Base-by-base conservation (phyloP, 441 rosid genomes). In the Pelargonium citronellum region DNA sequence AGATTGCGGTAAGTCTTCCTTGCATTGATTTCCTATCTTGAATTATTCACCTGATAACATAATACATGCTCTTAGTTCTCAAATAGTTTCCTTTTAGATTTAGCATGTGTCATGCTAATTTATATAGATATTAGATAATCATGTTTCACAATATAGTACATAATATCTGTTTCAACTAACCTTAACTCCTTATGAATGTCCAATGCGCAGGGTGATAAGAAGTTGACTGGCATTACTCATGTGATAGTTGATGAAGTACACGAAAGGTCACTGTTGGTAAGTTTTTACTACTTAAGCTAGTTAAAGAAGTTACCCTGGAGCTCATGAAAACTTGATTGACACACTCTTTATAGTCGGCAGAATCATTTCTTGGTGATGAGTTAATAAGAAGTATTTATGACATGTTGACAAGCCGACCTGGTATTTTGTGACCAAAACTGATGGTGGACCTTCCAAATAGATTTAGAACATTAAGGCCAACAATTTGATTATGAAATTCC, bases 241-340 rank as follows among this genome's bases (percentile, higher is more conserved):
- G 84, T 94, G 69, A 88, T 94, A 72, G 97, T 91, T 64, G 97
- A 94, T 80, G 98, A 94, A 87, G 97, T 94, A 69, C 98, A 94
- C 75, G 98, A 94, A 77, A 86, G 98, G 39, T 94, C 97, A 51
- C 84, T 90, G 79, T 77, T 88, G 98, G 98, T 90, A 72, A 83
- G 93, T 85, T 66, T 62, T 62, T 64, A 49, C 71, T 75, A 41
- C 41, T 61, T 34, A 20, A 22, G 19, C 41, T 68, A 67, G 43
- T 66, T 60, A 60, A 11, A 60, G n/a, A 20, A 60, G 24, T 60
- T 9, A 60, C 24, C 10, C 12, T 60, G 37, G 34, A 60, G 64
- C 37, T 60, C 30, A 13, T 60, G 30, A 30, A 22, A 20, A 10
- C 64, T 60, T 60, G 64, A 60, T 60, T 60, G 34, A 20, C 20